Evolutionary conservation across 139 green algal species (phyloP), one percentile per base, ranked within the genome.

Genomic region (Tetratostichococcus sp.): DNA sequence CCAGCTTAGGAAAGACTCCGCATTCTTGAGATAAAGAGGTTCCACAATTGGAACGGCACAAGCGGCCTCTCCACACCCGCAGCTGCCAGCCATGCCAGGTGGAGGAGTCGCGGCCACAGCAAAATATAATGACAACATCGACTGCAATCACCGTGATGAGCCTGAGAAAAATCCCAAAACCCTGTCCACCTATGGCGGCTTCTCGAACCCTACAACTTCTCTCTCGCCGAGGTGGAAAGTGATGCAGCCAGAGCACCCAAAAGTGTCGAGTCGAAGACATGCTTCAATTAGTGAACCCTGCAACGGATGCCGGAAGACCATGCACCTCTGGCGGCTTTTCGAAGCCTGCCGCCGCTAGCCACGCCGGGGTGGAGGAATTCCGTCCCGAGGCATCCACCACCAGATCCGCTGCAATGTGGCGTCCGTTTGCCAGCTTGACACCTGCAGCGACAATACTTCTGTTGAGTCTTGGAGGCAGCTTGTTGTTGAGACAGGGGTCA

Each of bases 371-470:
- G 17, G 30, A 2, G 42, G 35, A 69, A 42, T 30, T 35, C 42
- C 74, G 65, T 2, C 74, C 74, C 1, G 62, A 58, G 28, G 74
- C 74, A 33, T 78, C 74, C 30, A 78, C 66, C 31, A 78, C 66
- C 39, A 78, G 43, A 42, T 78, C 74, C 16, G 66, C 42, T 4
- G 59, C 21, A 5, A 77, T 1, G 26, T 42, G 59, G 8, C 35
- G 23, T 21, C 72, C 59, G 35, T 34, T 35, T 4, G 16, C 16
- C 28, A 77, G 72, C 62, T 21, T 3, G n/a, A 77, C 72, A 25
- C 72, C 72, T 77, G 72, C 62, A 34, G 6, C 59, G 4, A 30
- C 5, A 6, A 22, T 4, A 65, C 2, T 11, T 30, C 6, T 58
- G 5, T 73, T 22, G 26, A 14, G 5, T 6, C 26, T 32, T 17